Percentiles rank a stretch among this genome's conserved stretches.
Conservation (phyloP, 2,329 filamentous ascomycete genomes). For the Penicillium sp. region DNA sequence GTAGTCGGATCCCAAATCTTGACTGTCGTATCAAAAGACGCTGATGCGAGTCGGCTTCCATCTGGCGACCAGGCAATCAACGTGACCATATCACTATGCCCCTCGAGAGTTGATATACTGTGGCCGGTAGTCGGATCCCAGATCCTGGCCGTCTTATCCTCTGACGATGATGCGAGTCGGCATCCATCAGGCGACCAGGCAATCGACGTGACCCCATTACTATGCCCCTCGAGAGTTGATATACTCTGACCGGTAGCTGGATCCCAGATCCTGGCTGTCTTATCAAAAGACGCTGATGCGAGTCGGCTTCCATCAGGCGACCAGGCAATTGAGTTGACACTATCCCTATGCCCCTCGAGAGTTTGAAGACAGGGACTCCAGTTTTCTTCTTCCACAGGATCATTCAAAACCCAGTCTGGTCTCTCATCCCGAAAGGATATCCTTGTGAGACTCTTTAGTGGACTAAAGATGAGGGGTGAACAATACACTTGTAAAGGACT, state of each 20-base stretch:
- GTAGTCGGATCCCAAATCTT: neutral
- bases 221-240: neutral
- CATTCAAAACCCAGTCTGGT: neutral
- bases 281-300: constrained; percentile 6
- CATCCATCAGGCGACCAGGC: constrained; percentile 10
- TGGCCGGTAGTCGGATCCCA: constrained; percentile 2
- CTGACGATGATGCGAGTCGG: constrained; percentile 4
- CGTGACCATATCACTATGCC: constrained; percentile 3
- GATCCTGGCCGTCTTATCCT: neutral
- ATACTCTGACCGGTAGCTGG: neutral
- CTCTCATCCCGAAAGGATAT: neutral
- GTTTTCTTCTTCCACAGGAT: neutral
- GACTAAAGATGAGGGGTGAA: neutral
- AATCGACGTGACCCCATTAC: neutral
- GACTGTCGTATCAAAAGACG: constrained; percentile 2
- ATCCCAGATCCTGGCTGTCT: neutral
- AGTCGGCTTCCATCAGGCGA: constrained; percentile 6
- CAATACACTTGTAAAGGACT: neutral
- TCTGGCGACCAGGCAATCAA: constrained; percentile 10
- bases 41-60: constrained; percentile 6
- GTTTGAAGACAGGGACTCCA: neutral
- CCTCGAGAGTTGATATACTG: too few relatives aligned
- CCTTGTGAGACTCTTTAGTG: neutral
- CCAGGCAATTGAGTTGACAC: constrained; percentile 5
- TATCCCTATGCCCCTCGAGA: constrained; percentile 9